Conservation (phyloP, 1,284 basidiomycete genomes). For the Xanthoconium separans region DNA sequence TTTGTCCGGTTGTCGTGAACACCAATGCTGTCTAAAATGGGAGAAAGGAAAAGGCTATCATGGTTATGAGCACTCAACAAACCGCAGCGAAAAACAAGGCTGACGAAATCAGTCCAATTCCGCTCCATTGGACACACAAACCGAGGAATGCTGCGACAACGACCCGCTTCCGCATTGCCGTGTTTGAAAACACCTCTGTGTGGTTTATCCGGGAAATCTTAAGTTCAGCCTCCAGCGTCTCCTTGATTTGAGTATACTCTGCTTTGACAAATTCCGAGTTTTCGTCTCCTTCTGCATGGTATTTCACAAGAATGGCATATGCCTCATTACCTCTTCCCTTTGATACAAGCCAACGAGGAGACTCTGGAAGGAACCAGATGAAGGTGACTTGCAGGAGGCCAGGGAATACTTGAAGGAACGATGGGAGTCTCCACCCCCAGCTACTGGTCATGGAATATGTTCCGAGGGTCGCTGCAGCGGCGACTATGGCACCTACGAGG, state of each 20-base stretch:
- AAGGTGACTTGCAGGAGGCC: slow-evolving; percentile 34
- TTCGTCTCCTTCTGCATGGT: slow-evolving; percentile 17
- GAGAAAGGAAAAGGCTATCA: slow-evolving; percentile 13
- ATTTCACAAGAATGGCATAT: slow-evolving; percentile 12
- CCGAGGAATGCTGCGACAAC: slow-evolving; percentile 31
- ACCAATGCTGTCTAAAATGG: slow-evolving; percentile 17
- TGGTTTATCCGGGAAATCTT: not conserved
- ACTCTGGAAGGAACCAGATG: slow-evolving; percentile 53
- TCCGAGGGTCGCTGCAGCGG: slow-evolving; percentile 40
- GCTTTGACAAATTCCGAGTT: slow-evolving; percentile 19
- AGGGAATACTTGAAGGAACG: slow-evolving; percentile 35
- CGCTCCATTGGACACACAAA: slow-evolving; percentile 46
- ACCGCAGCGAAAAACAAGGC: not conserved
- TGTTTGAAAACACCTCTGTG: not conserved
- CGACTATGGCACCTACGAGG: slow-evolving; percentile 9
- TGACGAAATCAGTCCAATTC: slow-evolving; percentile 8
- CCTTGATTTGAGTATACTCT: slow-evolving; percentile 16
- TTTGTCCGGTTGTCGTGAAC: slow-evolving; percentile 20
- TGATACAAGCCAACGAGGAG: slow-evolving; percentile 60
- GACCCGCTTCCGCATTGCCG: slow-evolving; percentile 5
- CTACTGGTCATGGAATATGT: slow-evolving; percentile 47
- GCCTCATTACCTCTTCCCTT: slow-evolving; percentile 47
- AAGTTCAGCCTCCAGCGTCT: slow-evolving; percentile 30
- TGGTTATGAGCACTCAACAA: not conserved
- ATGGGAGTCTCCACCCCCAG: slow-evolving; percentile 54